Evolutionary conservation across 345 rosid species (phyloP), one percentile per base, ranked within the genome.

Genomic region (Eucalyptus decipiens): DNA sequence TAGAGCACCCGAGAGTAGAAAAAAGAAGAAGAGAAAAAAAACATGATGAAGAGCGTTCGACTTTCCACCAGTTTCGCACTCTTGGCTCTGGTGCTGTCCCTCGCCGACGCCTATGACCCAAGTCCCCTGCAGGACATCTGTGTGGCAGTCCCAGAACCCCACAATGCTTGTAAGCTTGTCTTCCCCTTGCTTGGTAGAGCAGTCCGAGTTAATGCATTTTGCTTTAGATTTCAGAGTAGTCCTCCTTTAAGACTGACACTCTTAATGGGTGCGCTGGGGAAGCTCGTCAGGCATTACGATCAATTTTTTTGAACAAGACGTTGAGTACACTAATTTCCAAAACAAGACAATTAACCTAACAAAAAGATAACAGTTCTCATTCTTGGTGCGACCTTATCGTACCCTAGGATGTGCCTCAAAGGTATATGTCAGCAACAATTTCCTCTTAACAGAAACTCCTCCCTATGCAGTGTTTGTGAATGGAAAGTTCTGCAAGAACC

Each of bases 41-140:
- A 34, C 19, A 88, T 58, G 87, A 34, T 7, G 87, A 86, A 32
- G 48, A 40, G 58, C 17, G 8, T 87, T 56, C 47, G 34, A 8
- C 52, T 89, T 26, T 87, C 88, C 52, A 32, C 85, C 40, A 60
- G 32, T 62, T 45, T 89, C 85, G 54, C 47, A 51, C 43, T 92
- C 81, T 47, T 92, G 88, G 89, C 92, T 76, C 10, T 90, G 87
- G 90, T 81, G 32, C 54, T 65, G 34, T 65, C 85, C 9, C 72
- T 86, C 72, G 88, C 83, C 86, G 58, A 87, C 5, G 91, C 93
- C 47, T 89, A 69, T 32, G 92, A 92, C 81, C 93, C 92, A 2
- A 54, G 65, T 43, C 90, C 93, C 69, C 91, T 92, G 58, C 93
- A 92, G 49, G 91, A 92, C 76, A 89, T 90, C 87, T 92, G 93